Evolutionary conservation across 768 basidiomycete species (phyloP), one percentile per base, ranked within the genome.

Genomic region (Lyophyllum decastes): DNA sequence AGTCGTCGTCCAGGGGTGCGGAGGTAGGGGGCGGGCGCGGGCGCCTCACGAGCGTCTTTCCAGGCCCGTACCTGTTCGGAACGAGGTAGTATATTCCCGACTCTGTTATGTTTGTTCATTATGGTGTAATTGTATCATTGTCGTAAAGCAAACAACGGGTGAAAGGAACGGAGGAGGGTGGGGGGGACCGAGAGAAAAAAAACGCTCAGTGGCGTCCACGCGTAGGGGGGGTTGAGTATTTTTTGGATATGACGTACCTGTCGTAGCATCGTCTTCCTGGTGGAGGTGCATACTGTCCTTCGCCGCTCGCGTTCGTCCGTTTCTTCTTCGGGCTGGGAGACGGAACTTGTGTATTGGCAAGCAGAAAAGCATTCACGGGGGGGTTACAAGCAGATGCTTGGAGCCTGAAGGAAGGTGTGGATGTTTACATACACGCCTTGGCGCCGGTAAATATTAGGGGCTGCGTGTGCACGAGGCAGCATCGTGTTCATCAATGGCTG

Each of bases 51-150:
- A 74, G 64, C 3, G 68, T 70, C 59, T 77, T 77, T 33, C 72
- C 73, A 1, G 65, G 66, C 19, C 73, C 75, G 30, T 72, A 63
- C 58, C 67, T 72, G 57, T 75, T 72, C n/a, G 77, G 69, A 19
- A 79, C 74, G 49, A 77, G 70, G 58, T 78, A 77, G 58, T 72
- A 73, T 11, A 70, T 64, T 14, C 73, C 72, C 10, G 75, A 68
- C 45, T 72, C 77, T 78, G 48, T 41, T 48, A 35, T 22, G 40
- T 41, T 16, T 4, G 6, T 41, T 7, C 4, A n/a, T n/a, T n/a
- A n/a, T n/a, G n/a, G n/a, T n/a, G n/a, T n/a, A n/a, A n/a, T n/a
- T n/a, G n/a, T n/a, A n/a, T n/a, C n/a, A n/a, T n/a, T n/a, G n/a
- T n/a, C n/a, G n/a, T n/a, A n/a, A n/a, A n/a, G n/a, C n/a, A n/a